phyloP scores from a whole-genome alignment of 768 basidiomycete species.

The Serendipita sp. region DNA sequence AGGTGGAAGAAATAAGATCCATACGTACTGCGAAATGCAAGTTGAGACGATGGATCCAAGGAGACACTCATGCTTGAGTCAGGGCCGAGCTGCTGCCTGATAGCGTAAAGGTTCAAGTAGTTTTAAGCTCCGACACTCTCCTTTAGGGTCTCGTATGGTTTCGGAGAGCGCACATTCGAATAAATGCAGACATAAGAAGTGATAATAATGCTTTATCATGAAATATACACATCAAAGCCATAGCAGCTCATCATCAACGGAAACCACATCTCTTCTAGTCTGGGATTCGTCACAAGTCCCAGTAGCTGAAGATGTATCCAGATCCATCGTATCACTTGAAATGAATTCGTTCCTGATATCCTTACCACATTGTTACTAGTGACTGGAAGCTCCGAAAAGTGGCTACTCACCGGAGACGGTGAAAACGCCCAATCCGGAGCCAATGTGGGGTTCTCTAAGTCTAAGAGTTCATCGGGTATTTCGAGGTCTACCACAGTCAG shows the following conservation, averaged over 20 bases:
- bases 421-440: too few species aligned
- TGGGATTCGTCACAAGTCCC: not conserved
- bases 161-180: not conserved
- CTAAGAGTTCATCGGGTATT: too few species aligned
- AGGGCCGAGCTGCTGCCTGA: not conserved
- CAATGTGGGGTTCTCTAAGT: too few species aligned
- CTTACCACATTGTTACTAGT: too few species aligned
- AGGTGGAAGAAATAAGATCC: not conserved
- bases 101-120: not conserved
- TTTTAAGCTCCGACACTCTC: not conserved
- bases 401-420: too few species aligned
- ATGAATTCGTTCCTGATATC: too few species aligned
- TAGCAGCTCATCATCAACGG: not conserved
- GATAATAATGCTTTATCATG: not conserved
- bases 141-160: not conserved
- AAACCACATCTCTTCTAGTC: not conserved
- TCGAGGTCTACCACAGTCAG: too few species aligned
- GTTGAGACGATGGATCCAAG: slow-evolving; percentile 1
- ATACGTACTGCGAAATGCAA: slow-evolving; percentile 4
- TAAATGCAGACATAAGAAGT: not conserved
- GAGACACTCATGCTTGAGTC: not conserved
- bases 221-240: not conserved
- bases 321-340: too few species aligned
- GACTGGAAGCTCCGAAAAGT: too few species aligned
- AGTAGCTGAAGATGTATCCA: too few species aligned